Conservation (phyloP, 257 asterid species). For the Euphrasia confusa region DNA sequence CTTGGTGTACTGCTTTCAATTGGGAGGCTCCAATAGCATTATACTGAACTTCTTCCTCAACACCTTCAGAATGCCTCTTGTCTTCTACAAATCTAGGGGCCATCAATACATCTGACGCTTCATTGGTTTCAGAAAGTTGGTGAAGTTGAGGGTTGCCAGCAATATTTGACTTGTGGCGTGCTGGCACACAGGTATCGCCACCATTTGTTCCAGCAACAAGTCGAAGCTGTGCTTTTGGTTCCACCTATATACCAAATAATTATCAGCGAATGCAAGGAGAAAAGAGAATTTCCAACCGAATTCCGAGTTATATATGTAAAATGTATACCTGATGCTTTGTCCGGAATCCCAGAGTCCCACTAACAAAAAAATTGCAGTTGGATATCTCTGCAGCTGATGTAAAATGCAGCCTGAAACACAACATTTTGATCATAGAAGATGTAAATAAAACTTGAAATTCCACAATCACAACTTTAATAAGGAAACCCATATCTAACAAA, state of each 20-base stretch:
- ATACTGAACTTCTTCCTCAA: constrained; percentile 32
- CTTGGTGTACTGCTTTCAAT: constrained; percentile 70
- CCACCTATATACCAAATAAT: constrained; percentile 44
- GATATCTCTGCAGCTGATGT: constrained; percentile 63
- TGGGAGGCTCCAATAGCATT: constrained; percentile 34
- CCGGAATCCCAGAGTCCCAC: constrained; percentile 87
- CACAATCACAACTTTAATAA: constrained; percentile 12
- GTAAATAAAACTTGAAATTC: constrained; percentile 5
- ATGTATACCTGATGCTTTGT: constrained; percentile 76
- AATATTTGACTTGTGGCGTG: constrained; percentile 29
- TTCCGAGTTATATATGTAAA: constrained; percentile 17
- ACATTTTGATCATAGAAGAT: constrained; percentile 16
- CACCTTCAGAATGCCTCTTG: constrained; percentile 32
- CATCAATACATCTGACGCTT: constrained; percentile 76
- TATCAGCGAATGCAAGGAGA: constrained; percentile 21
- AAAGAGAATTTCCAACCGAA: constrained; percentile 19
- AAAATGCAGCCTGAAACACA: constrained; percentile 57
- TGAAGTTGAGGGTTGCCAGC: constrained; percentile 32
- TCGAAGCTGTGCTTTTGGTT: constrained; percentile 72
- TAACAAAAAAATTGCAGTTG: constrained; percentile 47
- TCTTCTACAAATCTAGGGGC: constrained; percentile 60
- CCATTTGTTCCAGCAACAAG: constrained; percentile 48
- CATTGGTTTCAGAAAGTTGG: constrained; percentile 49
- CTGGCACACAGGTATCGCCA: constrained; percentile 27
- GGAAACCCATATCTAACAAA: constrained; percentile 15